These are phyloP conservation scores for Colletotrichum neosansevieriae DNA, from an alignment of 2,329 filamentous ascomycete species.

Conservation along the genomic window DNA sequence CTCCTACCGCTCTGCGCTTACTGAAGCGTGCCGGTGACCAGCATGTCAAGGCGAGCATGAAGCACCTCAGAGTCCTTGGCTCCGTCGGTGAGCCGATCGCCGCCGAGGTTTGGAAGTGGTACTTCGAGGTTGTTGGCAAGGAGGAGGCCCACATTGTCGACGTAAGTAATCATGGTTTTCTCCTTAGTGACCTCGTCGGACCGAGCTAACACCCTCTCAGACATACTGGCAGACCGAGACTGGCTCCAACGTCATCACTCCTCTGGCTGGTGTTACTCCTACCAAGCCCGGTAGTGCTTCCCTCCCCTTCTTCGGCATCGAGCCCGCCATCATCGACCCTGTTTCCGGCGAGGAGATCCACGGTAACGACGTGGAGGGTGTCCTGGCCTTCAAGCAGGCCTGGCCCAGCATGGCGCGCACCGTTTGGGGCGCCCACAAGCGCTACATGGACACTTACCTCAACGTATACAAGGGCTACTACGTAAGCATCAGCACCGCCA, in stretches of 20 bases:
- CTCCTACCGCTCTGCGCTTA: conserved; percentile 90
- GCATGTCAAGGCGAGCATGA: conserved; percentile 90
- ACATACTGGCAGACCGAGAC: conserved; percentile 99
- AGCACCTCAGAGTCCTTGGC: conserved; percentile 87
- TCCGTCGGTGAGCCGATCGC: conserved; percentile 98
- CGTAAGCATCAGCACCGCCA: conserved; percentile 67
- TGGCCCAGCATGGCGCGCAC: conserved; percentile 99
- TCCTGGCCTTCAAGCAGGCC: conserved; percentile 95
- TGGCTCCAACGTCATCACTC: conserved; percentile 94
- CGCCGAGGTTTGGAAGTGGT: conserved; percentile 99
- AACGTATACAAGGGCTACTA: conserved; percentile 99
- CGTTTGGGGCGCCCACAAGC: conserved; percentile 96
- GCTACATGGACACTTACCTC: conserved; percentile 98
- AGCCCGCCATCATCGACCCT: conserved; percentile 97
- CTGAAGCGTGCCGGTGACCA: conserved; percentile 96
- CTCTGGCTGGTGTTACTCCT: conserved; percentile 90
- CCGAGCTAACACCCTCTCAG: conserved; percentile 57
- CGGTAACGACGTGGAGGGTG: conserved; percentile 97
- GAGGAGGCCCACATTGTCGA: conserved; percentile 94
- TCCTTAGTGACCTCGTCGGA: not conserved
- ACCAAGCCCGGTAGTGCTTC: conserved; percentile 98
- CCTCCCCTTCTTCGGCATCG: conserved; percentile 97
- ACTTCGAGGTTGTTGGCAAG: conserved; percentile 94
- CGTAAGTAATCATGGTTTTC: conserved; percentile 67
- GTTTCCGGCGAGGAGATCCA: conserved; percentile 93